A percentile compares a stretch with the other conserved stretches of the same genome.
These are phyloP conservation scores for Hortiboletus flavorubellus DNA, from an alignment of 768 basidiomycete species.

Conservation along the genomic window DNA sequence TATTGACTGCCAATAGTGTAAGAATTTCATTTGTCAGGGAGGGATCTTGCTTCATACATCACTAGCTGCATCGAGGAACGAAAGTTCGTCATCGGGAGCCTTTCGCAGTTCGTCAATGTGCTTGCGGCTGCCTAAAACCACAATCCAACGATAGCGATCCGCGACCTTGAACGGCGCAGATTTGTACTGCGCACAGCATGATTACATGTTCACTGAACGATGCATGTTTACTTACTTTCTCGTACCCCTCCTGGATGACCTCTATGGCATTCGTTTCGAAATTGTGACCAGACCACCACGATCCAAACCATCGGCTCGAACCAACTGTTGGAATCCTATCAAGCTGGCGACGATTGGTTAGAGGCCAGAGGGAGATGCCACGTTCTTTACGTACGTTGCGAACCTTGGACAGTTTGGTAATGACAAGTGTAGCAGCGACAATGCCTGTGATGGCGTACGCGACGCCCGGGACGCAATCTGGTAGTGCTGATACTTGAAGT, in stretches of 20 bases:
- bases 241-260: conserved; percentile 16
- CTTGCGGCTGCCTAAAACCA: no score
- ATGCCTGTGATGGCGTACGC: conserved; percentile 5
- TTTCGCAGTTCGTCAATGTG: conserved; percentile 9
- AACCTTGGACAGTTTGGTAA: conserved; percentile 4
- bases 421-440: not conserved
- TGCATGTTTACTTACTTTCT: conserved; percentile 18
- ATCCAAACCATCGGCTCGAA: conserved; percentile 22
- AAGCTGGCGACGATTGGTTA: conserved; percentile 14
- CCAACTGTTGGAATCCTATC: conserved; percentile 32
- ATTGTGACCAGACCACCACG: conserved; percentile 6
- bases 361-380: no score
- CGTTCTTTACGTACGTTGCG: not conserved
- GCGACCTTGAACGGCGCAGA: conserved; percentile 16
- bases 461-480: not conserved
- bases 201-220: not conserved
- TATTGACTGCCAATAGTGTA: conserved; percentile 26
- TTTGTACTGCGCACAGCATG: conserved; percentile 23
- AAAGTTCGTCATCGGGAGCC: conserved; percentile 39
- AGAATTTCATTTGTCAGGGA: not conserved
- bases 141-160: no score
- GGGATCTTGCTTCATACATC: conserved; percentile 24
- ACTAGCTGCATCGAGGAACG: conserved; percentile 30
- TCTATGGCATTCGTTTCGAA: conserved; percentile 2
- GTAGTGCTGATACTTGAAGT: not conserved